Base-by-base conservation (phyloP, 805 yeast species). In the Lachancea waltii region DNA sequence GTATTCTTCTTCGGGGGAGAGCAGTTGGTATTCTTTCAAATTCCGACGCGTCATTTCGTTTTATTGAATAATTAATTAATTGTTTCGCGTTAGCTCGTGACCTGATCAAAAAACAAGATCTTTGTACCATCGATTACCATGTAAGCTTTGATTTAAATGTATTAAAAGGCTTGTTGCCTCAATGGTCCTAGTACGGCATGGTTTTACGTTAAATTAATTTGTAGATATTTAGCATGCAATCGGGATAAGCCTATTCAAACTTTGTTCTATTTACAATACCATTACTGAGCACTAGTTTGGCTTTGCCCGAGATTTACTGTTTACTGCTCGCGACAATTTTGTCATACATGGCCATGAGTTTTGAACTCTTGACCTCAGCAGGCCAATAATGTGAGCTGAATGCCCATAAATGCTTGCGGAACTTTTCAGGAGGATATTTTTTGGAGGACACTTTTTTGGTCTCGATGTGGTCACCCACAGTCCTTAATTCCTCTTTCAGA, bases 341-440 rank as follows among this genome's bases (percentile, higher is more conserved):
- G 44, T 64, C 69, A 60, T 85, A 87, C 95, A 87, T 86, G 21
- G 75, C 79, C 53, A 72, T 70, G 45, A 86, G 75, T 63, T 81
- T 81, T 26, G 68, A 61, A 43, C 90, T 80, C 29, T 82, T 76
- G n/a, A 80, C 95, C 44, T 74, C 73, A 3, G 78, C 83, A 2
- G 96, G 96, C 96, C 96, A 86, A 64, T 78, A 86, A 38, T 75
- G 72, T 15, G 87, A 71, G 4, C 92, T 85, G 57, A 81, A 85
- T 21, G 83, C 74, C 95, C 96, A 86, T 42, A 86, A 62, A 51
- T 85, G 92, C 54, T 73, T 79, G 41, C 68, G 65, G 41, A 64
- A 49, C 51, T 68, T 72, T 5, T 61, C 67, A 20, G 65, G 54
- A 16, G 65, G 64, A 11, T 47, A 46, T 3, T 51, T 50, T 2